Base-by-base conservation (phyloP, 768 basidiomycete genomes). In the Sarcomyxa edulis region DNA sequence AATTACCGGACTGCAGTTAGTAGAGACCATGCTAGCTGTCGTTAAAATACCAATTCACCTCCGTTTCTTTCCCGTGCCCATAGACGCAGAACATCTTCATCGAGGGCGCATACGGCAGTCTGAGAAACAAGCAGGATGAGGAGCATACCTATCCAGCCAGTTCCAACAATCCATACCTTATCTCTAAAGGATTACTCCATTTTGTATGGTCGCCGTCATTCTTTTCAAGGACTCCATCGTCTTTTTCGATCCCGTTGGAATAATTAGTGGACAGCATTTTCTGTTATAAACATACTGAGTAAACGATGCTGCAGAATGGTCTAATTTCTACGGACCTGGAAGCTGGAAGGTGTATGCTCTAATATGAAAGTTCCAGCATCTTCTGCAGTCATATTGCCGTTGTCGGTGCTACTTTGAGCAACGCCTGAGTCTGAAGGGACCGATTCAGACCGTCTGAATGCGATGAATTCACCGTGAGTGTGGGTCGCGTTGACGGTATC, bases 61-160 rank as follows among this genome's bases (percentile, higher is more conserved):
- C 93, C 0, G 93, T 99, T 50, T 93, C 87, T 55, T 97, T 97
- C 14, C 95, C 95, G 48, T 90, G 84, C 0, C 95, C 95, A 62
- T 98, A 97, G 2, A 93, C 76, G 47, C 94, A 97, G 57, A 82
- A 87, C 20, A 95, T 81, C 53, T 84, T 89, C 81, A 96, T 85
- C 4, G 83, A 85, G 1, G 95, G 93, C 0, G 96, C 96, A 32
- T 79, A 61, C 1, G 95, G 95, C 12, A 99, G 66, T 47, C 88
- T 89, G 7, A 30, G 33, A 25, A n/a, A 40, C 22, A 16, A 24
- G 3, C 18, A 26, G 35, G 24, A 30, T 29, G 14, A 19, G 16
- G 1, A 4, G 30, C 34, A 8, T 48, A 31, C 19, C n/a, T 24
- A 40, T 10, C 14, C 11, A 1, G 16, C 21, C 20, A 24, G 14